These are phyloP conservation scores for Lactarius psammicola DNA, from an alignment of 768 basidiomycete species.

Conservation along the genomic window DNA sequence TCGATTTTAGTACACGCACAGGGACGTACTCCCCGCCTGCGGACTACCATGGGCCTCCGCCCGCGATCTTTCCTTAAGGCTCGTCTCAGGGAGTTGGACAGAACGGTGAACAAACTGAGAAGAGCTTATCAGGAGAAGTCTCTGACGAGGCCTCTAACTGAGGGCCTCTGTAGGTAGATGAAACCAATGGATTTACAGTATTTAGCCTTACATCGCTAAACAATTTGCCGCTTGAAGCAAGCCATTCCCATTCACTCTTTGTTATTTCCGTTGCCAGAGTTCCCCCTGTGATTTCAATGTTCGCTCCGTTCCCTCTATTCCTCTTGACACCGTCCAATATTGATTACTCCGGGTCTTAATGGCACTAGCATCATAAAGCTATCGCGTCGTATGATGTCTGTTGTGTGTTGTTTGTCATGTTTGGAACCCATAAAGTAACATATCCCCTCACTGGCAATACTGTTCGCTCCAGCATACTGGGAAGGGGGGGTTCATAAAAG, in stretches of 20 bases:
- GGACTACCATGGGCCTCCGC: background rate
- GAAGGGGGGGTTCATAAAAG: too few relatives aligned
- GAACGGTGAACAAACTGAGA: background rate
- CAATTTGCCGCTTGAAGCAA: background rate
- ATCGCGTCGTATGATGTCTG: too few relatives aligned
- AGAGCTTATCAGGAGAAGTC: background rate
- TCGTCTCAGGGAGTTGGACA: background rate
- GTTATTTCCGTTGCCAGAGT: too few relatives aligned
- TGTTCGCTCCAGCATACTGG: too few relatives aligned
- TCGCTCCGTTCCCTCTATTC: background rate
- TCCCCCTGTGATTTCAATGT: too few relatives aligned
- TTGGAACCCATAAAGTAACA: too few relatives aligned
- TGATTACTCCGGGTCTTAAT: background rate
- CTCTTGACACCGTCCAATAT: background rate
- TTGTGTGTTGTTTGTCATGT: too few relatives aligned
- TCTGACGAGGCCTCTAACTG: background rate
- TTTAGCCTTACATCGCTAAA: background rate
- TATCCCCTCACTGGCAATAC: too few relatives aligned
- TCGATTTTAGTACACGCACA: background rate
- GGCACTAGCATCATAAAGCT: too few relatives aligned
- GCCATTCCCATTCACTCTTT: background rate
- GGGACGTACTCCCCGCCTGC: background rate
- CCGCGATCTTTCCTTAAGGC: background rate
- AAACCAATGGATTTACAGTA: background rate
- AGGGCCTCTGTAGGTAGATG: background rate